Base-by-base conservation (phyloP, 2,329 filamentous ascomycete genomes). In the Didymella sp. region DNA sequence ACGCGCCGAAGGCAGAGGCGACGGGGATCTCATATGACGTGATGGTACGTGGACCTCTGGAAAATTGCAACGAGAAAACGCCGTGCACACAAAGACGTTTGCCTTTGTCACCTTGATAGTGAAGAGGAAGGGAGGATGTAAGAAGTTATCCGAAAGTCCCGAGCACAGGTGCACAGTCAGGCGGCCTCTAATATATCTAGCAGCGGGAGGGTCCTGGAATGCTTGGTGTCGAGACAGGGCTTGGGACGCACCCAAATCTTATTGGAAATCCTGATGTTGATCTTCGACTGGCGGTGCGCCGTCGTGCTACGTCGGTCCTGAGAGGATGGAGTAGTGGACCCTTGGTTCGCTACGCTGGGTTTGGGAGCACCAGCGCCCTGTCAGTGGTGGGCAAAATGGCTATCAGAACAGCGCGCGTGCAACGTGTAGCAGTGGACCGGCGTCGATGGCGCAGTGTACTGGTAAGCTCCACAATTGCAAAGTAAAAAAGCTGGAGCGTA, bases 261-360 rank as follows among this genome's bases (percentile, higher is more conserved):
- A 69, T 61, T 64, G 72, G 72, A 62, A 73, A 69, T 57, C 57
- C 60, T 42, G 58, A 44, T 57, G 72, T 50, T 68, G 73, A 76
- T 76, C 72, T 64, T 68, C 64, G 67, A 68, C 54, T 59, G 56
- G 60, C 60, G 59, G 57, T 57, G 64, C 61, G 62, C 66, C 54
- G 69, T 64, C 59, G 64, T 68, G 56, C 59, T 59, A 64, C 62
- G 51, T 63, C 54, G 52, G 56, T 66, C 49, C 62, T 65, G 59
- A 63, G 61, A 72, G 62, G 60, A 58, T 50, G 56, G 31, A 60
- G 60, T 41, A 48, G 66, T 70, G 69, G 66, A 69, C 69, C 70
- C 64, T 53, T 66, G 68, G 69, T 64, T 65, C 60, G 59, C 60
- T 63, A 63, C 57, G 58, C 55, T 61, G 56, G 58, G 48, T 40